Evolutionary conservation across 441 rosid species (phyloP), one percentile per base, ranked within the genome.

Genomic region (Gossypium schwendimanii): DNA sequence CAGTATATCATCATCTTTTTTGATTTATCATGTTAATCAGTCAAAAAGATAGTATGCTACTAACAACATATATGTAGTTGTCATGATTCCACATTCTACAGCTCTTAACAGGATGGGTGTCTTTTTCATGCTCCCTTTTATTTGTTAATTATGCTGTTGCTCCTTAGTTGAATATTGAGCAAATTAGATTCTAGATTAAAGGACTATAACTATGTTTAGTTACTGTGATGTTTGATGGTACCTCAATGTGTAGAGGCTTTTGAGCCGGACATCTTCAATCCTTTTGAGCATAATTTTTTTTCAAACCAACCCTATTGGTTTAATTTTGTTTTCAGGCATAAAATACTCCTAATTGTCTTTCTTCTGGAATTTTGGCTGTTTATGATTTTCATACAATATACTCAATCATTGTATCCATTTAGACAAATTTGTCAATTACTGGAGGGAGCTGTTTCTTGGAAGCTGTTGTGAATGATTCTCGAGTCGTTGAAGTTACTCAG

Each of bases 381-480:
- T 17, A 31, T 18, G 6, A 18, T 53, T 6, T 3, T 50, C 4
- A 11, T 69, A 69, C 28, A 2, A 69, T 69, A 23, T 69, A 18
- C 60, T 52, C 24, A 28, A 68, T 68, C 61, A 20, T 24, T 20
- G 44, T 50, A 21, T 68, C 60, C 11, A 52, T 68, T 73, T 86
- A 93, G 99, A 91, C 81, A 63, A 90, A 93, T 83, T 81, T 95
- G 70, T 91, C 97, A 75, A 88, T 95, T 75, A 80, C 78, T 79
- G 99, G 99, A 73, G 99, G 99, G 65, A 95, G 97, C 83, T 93
- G 98, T 80, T 87, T 84, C 80, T 85, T 89, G 87, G 91, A 95
- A 86, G 86, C 90, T 78, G 80, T 76, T 83, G 91, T 89, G 63
- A 93, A 93, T 83, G 88, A 91, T 87, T 81, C 99, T 75, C 88